phyloP scores from a whole-genome alignment of 2,329 filamentous ascomycete species.

The Trichoderma afroharzianum region DNA sequence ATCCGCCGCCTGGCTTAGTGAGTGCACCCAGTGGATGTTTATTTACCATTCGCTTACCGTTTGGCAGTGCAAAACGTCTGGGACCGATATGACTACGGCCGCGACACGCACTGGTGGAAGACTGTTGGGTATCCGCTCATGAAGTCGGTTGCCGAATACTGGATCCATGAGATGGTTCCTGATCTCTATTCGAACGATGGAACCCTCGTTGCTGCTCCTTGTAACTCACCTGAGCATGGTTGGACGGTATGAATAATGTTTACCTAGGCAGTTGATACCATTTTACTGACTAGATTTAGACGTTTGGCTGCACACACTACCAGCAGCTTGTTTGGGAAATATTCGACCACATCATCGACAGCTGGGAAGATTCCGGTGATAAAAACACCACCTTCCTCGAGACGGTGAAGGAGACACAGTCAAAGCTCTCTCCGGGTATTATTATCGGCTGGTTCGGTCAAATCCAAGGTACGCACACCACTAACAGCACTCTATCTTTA shows the following conservation, averaged over 20 bases:
- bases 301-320: slow-evolving; percentile 52
- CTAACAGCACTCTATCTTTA: accelerated
- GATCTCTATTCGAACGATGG: slow-evolving; percentile 49
- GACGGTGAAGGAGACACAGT: slow-evolving; percentile 28
- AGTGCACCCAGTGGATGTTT: background rate
- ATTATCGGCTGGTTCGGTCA: slow-evolving; percentile 14
- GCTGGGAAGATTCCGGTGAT: slow-evolving; percentile 25
- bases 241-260: slow-evolving; percentile 30
- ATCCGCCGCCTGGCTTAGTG: slow-evolving; percentile 14
- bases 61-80: slow-evolving; percentile 55
- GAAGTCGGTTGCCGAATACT: slow-evolving; percentile 53
- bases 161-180: slow-evolving; percentile 50
- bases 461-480: slow-evolving; percentile 5
- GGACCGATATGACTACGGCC: slow-evolving; percentile 54
- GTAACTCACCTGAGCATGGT: slow-evolving; percentile 56
- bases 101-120: slow-evolving; percentile 44
- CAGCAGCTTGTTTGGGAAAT: slow-evolving; percentile 49
- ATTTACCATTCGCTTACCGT: background rate
- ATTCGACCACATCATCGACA: slow-evolving; percentile 36
- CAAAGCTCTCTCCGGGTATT: slow-evolving; percentile 8
- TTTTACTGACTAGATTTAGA: slow-evolving; percentile 22
- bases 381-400: slow-evolving; percentile 29
- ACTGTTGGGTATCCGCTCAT: slow-evolving; percentile 50
- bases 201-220: slow-evolving; percentile 54
- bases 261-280: accelerated